Conservation (phyloP, 805 yeast species). For the Kluyveromyces siamensis region DNA sequence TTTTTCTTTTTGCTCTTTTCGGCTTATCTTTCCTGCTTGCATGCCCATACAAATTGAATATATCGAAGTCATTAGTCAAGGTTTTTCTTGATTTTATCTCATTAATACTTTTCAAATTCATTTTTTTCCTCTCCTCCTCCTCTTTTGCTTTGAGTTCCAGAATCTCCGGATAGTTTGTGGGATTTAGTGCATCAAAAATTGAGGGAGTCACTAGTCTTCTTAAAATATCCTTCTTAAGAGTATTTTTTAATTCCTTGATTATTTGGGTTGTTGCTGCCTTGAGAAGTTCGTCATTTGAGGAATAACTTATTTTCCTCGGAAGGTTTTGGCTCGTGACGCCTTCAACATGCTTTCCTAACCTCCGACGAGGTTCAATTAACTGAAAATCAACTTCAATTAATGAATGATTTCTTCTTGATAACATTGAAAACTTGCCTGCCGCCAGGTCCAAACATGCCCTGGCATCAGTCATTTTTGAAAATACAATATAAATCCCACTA, state of each 20-base stretch:
- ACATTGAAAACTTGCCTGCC: constrained; percentile 16
- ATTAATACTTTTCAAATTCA: constrained; percentile 10
- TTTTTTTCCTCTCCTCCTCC: constrained; percentile 13
- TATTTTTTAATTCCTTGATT: constrained; percentile 53
- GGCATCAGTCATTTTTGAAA: constrained; percentile 35
- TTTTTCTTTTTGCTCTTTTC: background rate
- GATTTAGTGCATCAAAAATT: constrained; percentile 51
- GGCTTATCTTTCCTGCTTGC: constrained; percentile 4
- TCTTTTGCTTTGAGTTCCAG: constrained; percentile 29
- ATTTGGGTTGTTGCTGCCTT: constrained; percentile 53
- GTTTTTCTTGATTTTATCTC: constrained; percentile 21
- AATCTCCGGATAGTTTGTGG: constrained; percentile 46
- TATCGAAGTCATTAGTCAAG: constrained; percentile 29
- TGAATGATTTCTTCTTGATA: constrained; percentile 15
- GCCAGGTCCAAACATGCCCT: constrained; percentile 17
- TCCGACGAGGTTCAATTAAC: constrained; percentile 10
- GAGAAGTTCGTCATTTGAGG: constrained; percentile 30
- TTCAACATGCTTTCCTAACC: background rate
- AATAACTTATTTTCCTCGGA: constrained; percentile 8
- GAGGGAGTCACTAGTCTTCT: constrained; percentile 65
- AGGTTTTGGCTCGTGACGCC: background rate
- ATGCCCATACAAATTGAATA: constrained; percentile 25
- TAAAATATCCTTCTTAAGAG: constrained; percentile 60
- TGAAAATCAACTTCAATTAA: constrained; percentile 20
- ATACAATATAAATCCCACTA: constrained; percentile 64